Percentiles rank a stretch among this genome's conserved stretches.
Conservation (phyloP, 1,139 yeast genomes). For the Yamadazyma jaroonii region DNA sequence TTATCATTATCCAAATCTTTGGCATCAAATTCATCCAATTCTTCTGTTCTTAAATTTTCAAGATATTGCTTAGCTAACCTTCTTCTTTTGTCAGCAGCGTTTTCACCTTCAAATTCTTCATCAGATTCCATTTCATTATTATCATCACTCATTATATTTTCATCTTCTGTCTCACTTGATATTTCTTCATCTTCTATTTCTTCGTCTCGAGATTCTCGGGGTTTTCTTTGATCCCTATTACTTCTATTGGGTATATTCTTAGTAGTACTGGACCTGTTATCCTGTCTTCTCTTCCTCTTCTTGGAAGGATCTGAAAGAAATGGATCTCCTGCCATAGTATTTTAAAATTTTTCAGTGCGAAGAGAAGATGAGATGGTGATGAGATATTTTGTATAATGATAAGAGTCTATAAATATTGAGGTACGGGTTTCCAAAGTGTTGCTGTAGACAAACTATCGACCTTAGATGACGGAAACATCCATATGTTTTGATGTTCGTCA, state of each 20-base stretch:
- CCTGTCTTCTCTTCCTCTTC: conserved; percentile 41
- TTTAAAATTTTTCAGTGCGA: conserved; percentile 13
- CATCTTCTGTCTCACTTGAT: conserved; percentile 36
- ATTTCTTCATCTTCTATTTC: conserved; percentile 36
- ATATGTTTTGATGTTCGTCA: too few species aligned
- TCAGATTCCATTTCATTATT: conserved; percentile 53
- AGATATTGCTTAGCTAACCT: conserved; percentile 90
- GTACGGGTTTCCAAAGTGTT: too few species aligned
- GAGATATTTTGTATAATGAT: too few species aligned
- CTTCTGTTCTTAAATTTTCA: conserved; percentile 62
- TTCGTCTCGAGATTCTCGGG: conserved; percentile 6
- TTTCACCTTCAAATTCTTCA: conserved; percentile 71
- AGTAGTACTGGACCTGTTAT: conserved; percentile 21
- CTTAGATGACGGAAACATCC: neutral
- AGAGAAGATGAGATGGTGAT: conserved; percentile 4
- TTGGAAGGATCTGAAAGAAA: conserved; percentile 60
- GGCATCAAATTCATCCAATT: conserved; percentile 57
- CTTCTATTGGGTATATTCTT: conserved; percentile 6
- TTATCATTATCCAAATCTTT: conserved; percentile 86
- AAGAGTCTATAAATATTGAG: too few species aligned
- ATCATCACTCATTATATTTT: conserved; percentile 17
- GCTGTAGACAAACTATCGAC: too few species aligned
- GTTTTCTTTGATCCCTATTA: conserved; percentile 1
- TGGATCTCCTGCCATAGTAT: conserved; percentile 42
- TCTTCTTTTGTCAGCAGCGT: conserved; percentile 91